A percentile compares a stretch with the other conserved stretches of the same genome.
Conservation (phyloP, 805 yeast genomes). For the Starmerella bacillaris region DNA sequence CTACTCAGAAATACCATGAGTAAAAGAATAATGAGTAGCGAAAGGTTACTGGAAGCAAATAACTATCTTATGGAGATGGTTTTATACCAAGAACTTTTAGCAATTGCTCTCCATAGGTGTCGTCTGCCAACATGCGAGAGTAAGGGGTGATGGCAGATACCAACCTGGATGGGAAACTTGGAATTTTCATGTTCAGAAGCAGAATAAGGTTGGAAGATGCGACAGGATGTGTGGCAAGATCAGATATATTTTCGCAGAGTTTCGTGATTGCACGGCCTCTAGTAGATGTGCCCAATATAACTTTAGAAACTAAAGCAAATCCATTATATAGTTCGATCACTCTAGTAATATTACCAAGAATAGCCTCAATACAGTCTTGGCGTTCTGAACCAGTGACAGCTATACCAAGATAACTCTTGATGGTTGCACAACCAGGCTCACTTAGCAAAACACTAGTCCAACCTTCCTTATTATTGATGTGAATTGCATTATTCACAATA, state of each 20-base stretch:
- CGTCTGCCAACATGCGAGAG: not conserved
- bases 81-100: slow-evolving; percentile 3
- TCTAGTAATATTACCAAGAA: slow-evolving; percentile 2
- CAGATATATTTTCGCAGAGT: slow-evolving; percentile 8
- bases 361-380: slow-evolving; percentile 8
- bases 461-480: slow-evolving; percentile 4
- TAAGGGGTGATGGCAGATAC: slow-evolving; percentile 7
- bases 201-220: slow-evolving; percentile 6
- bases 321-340: slow-evolving; percentile 7
- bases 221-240: slow-evolving; percentile 9
- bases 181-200: slow-evolving; percentile 12
- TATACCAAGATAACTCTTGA: slow-evolving; percentile 9
- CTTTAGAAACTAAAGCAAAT: slow-evolving; percentile 5
- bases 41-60: too few relatives aligned
- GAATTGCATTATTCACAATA: slow-evolving; percentile 12
- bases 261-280: slow-evolving; percentile 11
- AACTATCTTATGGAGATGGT: too few relatives aligned
- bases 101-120: slow-evolving; percentile 5
- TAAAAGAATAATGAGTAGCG: too few relatives aligned
- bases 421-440: slow-evolving; percentile 12
- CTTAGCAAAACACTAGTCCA: slow-evolving; percentile 11
- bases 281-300: slow-evolving; percentile 8
- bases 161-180: slow-evolving; percentile 14
- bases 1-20: too few relatives aligned
- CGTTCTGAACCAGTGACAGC: slow-evolving; percentile 6